Conservation (phyloP, 2,329 filamentous ascomycete species). For the Penicillium rolfsii region DNA sequence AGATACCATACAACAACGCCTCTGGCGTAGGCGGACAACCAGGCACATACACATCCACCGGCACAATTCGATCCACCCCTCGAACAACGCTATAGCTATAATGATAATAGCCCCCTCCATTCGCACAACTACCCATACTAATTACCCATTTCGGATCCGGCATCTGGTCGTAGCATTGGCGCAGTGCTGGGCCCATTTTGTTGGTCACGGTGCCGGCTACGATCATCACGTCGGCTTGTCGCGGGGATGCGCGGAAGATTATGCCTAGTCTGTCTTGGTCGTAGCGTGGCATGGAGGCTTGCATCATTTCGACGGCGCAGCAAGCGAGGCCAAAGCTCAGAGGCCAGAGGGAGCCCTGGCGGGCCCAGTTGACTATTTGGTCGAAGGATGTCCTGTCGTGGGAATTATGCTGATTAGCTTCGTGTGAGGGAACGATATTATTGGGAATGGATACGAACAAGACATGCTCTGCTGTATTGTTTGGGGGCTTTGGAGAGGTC, state of each 20-base stretch:
- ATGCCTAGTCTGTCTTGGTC: slow-evolving; percentile 15
- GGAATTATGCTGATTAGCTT: background rate
- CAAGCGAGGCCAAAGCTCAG: background rate
- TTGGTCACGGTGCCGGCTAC: background rate
- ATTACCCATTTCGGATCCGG: background rate
- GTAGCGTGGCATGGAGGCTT: slow-evolving; percentile 4
- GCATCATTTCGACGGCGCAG: slow-evolving; percentile 1
- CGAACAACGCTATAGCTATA: background rate
- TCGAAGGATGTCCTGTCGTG: background rate
- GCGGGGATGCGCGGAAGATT: slow-evolving; percentile 7
- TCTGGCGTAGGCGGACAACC: slow-evolving; percentile 16
- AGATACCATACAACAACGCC: slow-evolving; percentile 12
- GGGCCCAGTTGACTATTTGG: background rate
- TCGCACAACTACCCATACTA: background rate
- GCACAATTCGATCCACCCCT: background rate
- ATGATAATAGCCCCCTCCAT: background rate
- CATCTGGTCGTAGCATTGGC: background rate
- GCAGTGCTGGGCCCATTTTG: background rate
- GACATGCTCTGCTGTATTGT: background rate
- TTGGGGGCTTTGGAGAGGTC: background rate
- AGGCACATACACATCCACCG: slow-evolving; percentile 1
- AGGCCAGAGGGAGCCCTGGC: background rate
- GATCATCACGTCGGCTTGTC: background rate
- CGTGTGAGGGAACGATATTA: background rate
- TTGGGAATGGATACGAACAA: background rate